These are phyloP conservation scores for Colletotrichum sp. DNA, from an alignment of 2,329 filamentous ascomycete species.

Conservation along the genomic window DNA sequence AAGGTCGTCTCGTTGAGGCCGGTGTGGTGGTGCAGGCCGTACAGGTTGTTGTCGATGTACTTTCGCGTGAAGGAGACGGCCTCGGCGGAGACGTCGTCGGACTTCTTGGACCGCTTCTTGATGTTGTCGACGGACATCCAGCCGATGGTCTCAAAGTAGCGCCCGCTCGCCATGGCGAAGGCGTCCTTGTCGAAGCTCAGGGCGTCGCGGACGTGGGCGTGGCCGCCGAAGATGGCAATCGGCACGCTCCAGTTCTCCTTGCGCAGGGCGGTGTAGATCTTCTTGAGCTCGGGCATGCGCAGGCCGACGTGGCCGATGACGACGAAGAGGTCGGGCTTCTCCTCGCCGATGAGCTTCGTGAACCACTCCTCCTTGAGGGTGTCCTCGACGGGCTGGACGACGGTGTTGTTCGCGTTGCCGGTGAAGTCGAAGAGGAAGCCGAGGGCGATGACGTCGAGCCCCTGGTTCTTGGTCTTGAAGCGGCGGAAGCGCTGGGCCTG, in stretches of 20 bases:
- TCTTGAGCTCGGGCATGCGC: conserved; percentile 78
- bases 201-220: conserved; percentile 88
- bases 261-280: conserved; percentile 80
- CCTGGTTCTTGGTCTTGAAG: conserved; percentile 90
- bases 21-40: conserved; percentile 82
- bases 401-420: conserved; percentile 87
- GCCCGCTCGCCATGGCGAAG: conserved; percentile 82
- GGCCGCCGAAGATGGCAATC: conserved; percentile 91
- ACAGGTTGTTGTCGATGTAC: conserved; percentile 95
- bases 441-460: conserved; percentile 83
- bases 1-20: conserved; percentile 75
- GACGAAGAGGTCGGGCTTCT: conserved; percentile 86
- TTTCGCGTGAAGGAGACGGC: conserved; percentile 71
- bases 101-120: conserved; percentile 34
- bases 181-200: conserved; percentile 79
- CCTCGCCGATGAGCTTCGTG: conserved; percentile 80
- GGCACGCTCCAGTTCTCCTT: conserved; percentile 79
- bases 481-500: conserved; percentile 85
- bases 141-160: conserved; percentile 94
- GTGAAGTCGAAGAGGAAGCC: conserved; percentile 96
- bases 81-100: conserved; percentile 32
- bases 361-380: conserved; percentile 90
- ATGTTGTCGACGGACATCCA: conserved; percentile 85
- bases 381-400: conserved; percentile 80
- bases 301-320: conserved; percentile 87